Conservation (phyloP, 805 yeast genomes). For the Schwanniomyces sp. region DNA sequence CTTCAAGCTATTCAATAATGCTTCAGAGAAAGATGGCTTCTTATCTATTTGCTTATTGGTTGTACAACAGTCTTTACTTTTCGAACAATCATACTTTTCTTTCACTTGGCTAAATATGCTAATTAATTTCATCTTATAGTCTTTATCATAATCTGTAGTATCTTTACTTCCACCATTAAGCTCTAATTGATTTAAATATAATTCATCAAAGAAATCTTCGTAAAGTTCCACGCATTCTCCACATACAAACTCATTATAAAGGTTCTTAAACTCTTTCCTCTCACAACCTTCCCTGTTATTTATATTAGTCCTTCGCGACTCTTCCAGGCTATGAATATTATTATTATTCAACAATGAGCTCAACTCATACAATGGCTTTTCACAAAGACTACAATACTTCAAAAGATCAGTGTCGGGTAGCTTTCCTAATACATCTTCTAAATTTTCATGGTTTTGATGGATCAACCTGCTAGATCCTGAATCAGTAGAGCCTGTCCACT, state of each 20-base stretch:
- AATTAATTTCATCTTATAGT: slow-evolving; percentile 11
- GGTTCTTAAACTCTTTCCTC: slow-evolving; percentile 8
- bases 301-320: too few relatives aligned
- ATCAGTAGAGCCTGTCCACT: slow-evolving; percentile 10
- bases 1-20: slow-evolving; percentile 1
- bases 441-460: slow-evolving; percentile 17
- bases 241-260: slow-evolving; percentile 59
- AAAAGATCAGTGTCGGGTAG: slow-evolving; percentile 39
- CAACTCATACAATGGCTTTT: slow-evolving; percentile 63
- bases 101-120: slow-evolving; percentile 18
- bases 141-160: not conserved
- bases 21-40: slow-evolving; percentile 3
- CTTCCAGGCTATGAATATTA: slow-evolving; percentile 1
- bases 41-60: not conserved
- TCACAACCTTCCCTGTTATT: not conserved
- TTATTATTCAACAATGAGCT: slow-evolving; percentile 40
- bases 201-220: slow-evolving; percentile 50
- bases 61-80: not conserved
- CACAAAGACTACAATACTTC: slow-evolving; percentile 66
- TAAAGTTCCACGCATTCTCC: slow-evolving; percentile 59
- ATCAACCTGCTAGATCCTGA: not conserved
- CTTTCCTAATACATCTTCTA: slow-evolving; percentile 38
- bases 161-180: not conserved
- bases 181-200: slow-evolving; percentile 7
- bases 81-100: slow-evolving; percentile 13